phyloP scores from a whole-genome alignment of 2,329 filamentous ascomycete genomes.

The Aspergillus ruber region DNA sequence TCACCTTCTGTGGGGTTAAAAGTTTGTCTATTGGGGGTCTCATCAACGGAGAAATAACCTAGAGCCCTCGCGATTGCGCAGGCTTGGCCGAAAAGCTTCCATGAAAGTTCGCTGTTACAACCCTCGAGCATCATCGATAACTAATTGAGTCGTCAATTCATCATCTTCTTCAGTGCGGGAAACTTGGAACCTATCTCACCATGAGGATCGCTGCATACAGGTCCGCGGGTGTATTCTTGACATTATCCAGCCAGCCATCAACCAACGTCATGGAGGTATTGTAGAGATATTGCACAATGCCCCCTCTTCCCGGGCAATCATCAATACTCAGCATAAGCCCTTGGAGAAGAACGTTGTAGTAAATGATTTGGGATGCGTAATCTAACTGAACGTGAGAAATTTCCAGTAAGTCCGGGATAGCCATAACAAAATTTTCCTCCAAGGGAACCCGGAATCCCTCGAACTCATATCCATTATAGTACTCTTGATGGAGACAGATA shows the following conservation, averaged over 20 bases:
- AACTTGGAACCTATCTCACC: neutral
- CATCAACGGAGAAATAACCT: conserved; percentile 13
- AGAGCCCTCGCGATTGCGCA: conserved; percentile 7
- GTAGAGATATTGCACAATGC: conserved; percentile 7
- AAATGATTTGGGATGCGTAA: conserved; percentile 8
- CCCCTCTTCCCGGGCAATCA: neutral
- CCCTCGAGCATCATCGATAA: conserved; percentile 11
- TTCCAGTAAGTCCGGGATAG: conserved; percentile 11
- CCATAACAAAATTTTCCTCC: conserved; percentile 6
- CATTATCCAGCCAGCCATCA: conserved; percentile 6
- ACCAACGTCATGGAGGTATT: conserved; percentile 1
- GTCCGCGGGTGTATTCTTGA: conserved; percentile 7
- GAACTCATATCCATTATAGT: conserved; percentile 6
- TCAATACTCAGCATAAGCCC: conserved; percentile 5
- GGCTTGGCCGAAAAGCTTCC: conserved; percentile 7
- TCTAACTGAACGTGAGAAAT: conserved; percentile 12
- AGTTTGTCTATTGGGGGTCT: neutral
- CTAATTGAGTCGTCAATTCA: conserved; percentile 1
- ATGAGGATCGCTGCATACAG: conserved; percentile 11
- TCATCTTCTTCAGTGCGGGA: neutral
- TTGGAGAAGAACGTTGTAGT: conserved; percentile 10
- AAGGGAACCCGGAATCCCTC: conserved; percentile 12
- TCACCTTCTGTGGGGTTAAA: neutral
- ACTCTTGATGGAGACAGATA: too few species aligned
- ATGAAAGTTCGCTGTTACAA: conserved; percentile 11